Evolutionary conservation across 495 filamentous ascomycete species (phyloP).

Genomic region (Extremus antarcticus): DNA sequence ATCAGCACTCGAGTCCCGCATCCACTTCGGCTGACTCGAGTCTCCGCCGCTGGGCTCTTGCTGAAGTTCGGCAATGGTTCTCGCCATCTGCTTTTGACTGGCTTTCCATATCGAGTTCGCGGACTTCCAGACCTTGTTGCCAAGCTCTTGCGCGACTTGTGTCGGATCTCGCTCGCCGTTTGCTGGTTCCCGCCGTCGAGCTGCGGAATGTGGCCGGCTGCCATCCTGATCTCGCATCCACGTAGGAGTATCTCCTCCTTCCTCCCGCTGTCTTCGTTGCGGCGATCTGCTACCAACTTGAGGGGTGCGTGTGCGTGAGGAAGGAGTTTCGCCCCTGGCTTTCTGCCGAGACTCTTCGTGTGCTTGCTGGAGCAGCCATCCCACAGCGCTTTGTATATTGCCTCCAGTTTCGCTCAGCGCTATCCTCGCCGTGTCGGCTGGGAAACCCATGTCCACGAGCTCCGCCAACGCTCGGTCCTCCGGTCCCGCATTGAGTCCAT

Average conservation of each 20-base stretch:
- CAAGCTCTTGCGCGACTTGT: conserved; percentile 69
- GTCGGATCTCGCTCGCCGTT: conserved; percentile 64
- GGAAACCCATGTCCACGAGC: conserved; percentile 91
- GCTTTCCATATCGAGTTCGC: conserved; percentile 91
- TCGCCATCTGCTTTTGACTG: conserved; percentile 87
- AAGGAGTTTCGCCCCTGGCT: conserved; percentile 28
- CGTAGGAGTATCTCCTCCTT: conserved; percentile 32
- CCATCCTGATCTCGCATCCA: conserved; percentile 35
- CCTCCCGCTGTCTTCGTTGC: conserved; percentile 26
- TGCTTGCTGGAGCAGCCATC: conserved; percentile 82
- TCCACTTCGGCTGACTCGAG: conserved; percentile 84
- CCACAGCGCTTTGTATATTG: conserved; percentile 78
- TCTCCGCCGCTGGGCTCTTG: conserved; percentile 52
- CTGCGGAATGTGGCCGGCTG: conserved; percentile 26
- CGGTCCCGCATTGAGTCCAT: conserved; percentile 35
- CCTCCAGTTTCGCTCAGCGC: conserved; percentile 72
- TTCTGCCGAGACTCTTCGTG: conserved; percentile 62
- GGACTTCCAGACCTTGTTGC: conserved; percentile 79
- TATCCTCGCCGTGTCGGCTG: conserved; percentile 61
- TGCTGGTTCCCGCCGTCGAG: conserved; percentile 39
- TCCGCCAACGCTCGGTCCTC: conserved; percentile 78
- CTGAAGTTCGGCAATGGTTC: conserved; percentile 85
- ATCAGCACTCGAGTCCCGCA: conserved; percentile 52
- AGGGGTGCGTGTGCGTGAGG: conserved; percentile 24
- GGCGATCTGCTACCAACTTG: conserved; percentile 27